Evolutionary conservation across 2,329 filamentous ascomycete species (phyloP).

Genomic region (Stagonosporopsis cucurbitacearum): DNA sequence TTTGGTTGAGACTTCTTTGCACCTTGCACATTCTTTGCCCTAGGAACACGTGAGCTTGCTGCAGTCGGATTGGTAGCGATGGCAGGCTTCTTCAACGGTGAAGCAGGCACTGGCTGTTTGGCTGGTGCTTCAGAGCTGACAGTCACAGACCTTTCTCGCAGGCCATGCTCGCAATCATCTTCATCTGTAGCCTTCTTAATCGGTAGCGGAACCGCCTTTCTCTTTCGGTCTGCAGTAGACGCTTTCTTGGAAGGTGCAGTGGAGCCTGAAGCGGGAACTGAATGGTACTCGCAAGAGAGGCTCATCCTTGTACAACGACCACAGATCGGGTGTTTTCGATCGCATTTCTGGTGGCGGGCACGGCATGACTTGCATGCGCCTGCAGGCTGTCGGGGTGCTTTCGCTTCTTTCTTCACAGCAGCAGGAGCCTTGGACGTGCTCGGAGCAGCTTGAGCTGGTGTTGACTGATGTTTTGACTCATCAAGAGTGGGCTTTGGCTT

Average conservation of each 20-base stretch:
- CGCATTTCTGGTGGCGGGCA: conserved; percentile 56
- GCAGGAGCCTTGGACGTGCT: background rate
- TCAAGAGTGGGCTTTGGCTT: background rate
- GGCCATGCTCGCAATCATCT: background rate
- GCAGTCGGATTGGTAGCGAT: conserved; percentile 3
- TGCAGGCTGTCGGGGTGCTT: background rate
- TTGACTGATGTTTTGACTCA: background rate
- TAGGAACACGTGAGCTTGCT: conserved; percentile 6
- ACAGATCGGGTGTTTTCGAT: conserved; percentile 73
- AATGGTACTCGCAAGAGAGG: conserved; percentile 3
- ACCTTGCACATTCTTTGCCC: background rate
- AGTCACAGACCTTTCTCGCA: conserved; percentile 7
- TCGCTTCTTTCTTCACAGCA: conserved; percentile 5
- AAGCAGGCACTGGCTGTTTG: background rate
- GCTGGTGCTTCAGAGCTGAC: background rate
- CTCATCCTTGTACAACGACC: conserved; percentile 68
- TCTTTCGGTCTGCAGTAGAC: background rate
- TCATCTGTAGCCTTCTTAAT: background rate
- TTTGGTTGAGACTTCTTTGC: background rate
- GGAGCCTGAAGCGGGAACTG: background rate
- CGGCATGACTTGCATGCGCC: conserved; percentile 17
- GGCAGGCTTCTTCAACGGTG: conserved; percentile 1
- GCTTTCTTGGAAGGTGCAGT: no score
- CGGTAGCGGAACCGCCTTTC: background rate
- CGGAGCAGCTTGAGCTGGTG: background rate